Base-by-base conservation (phyloP, 192 early-diverging fungal species). In the Coemansia reversa region DNA sequence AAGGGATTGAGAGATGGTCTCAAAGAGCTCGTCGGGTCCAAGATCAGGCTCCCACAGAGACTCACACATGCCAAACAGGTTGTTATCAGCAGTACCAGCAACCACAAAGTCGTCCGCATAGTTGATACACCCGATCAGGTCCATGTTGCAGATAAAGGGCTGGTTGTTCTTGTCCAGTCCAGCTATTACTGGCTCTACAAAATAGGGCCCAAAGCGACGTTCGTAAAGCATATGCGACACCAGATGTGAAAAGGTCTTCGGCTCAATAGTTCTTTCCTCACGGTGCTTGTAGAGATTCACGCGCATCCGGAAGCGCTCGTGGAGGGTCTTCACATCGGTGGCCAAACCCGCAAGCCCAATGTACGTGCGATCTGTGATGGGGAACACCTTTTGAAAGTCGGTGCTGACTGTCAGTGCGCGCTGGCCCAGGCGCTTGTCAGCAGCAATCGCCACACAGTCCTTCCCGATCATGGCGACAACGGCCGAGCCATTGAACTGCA, bases 391-490 rank as follows among this genome's bases (percentile, higher is more conserved):
- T 81, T 92, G 85, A 76, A 99, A 99, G 54, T 97, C 87, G 45
- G 89, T 97, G 52, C 89, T 87, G n/a, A 98, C 86, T 14, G 95
- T 97, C 86, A 96, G 85, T 62, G 89, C 89, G 66, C 96, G 93
- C 51, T 91, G 84, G 52, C 97, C 97, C 51, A 99, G 87, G 55
- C 96, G 88, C 55, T 92, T 91, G 80, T 99, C 97, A 19, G 94
- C 85, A 0, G 93, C 97, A 69, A 99, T 97, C 30, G 95, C 97
- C 11, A 99, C 95, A 74, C 97, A 99, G 82, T 93, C 88, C 83
- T 99, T 98, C 76, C 97, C 97, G 45, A 86, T 87, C 95, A 99
- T 97, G 56, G 94, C 96, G 63, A 98, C 91, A 56, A 99, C 81
- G 59, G 93, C 88, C 66, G 89, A 89, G 67, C 97, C 97, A 85